These are phyloP conservation scores for Podosphaera xanthii DNA, from an alignment of 2,329 filamentous ascomycete genomes.

Conservation along the genomic window DNA sequence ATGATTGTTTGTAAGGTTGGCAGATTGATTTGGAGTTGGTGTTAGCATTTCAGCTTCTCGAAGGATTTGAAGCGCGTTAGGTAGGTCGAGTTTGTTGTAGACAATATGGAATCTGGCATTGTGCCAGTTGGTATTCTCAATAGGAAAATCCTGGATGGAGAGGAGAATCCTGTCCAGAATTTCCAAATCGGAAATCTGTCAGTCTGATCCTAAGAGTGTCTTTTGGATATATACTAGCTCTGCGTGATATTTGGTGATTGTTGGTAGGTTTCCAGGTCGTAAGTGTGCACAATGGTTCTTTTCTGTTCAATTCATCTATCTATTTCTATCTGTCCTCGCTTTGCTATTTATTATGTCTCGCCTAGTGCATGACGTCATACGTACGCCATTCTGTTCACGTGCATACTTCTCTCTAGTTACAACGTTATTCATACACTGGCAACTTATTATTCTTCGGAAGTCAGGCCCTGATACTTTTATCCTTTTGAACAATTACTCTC, in stretches of 20 bases:
- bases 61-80: not conserved
- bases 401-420: too few species aligned
- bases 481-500: too few species aligned
- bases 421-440: too few species aligned
- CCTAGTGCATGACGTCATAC: too few species aligned
- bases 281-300: too few species aligned
- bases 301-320: too few species aligned
- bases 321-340: too few species aligned
- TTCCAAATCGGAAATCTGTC: not conserved
- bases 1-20: not conserved
- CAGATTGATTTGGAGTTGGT: not conserved
- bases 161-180: not conserved
- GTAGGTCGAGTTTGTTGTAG: not conserved
- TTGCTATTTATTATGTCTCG: too few species aligned
- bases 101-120: not conserved
- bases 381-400: too few species aligned
- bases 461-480: too few species aligned
- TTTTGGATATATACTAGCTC: not conserved
- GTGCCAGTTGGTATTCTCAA: not conserved
- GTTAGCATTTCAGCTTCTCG: not conserved
- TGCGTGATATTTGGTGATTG: not conserved
- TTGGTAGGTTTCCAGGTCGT: not conserved
- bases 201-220: too few species aligned
- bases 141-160: not conserved
- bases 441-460: too few species aligned